Evolutionary conservation across 2,329 filamentous ascomycete species (phyloP), one percentile per base, ranked within the genome.

Genomic region (Ophiostoma ips): DNA sequence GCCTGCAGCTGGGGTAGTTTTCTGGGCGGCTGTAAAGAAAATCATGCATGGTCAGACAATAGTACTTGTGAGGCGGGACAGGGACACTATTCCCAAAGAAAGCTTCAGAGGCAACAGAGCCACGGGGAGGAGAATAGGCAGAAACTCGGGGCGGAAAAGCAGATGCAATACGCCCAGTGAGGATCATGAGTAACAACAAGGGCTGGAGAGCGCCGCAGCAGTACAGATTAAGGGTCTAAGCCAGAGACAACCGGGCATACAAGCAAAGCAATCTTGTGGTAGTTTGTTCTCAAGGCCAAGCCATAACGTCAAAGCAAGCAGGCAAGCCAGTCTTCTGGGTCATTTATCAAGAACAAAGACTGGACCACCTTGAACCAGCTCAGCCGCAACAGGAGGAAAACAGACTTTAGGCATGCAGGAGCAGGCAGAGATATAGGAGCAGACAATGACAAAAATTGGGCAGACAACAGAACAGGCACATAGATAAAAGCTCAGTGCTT

Each of bases 11-110:
- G 46, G 12, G 15, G 31, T 47, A 6, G 52, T 36, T 24, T 58
- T 57, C 49, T 58, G 56, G 11, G 56, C 31, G 53, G 60, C 55
- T 61, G 53, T 37, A 44, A n/a, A n/a, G 9, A 37, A 10, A 18
- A 46, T 19, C 28, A 53, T 46, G 43, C 34, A 50, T 49, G 51
- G 54, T 57, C 50, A 57, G 57, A 55, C 24, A 47, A 38, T 11
- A 8, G 43, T 18, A 37, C 31, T 38, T 41, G n/a, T 41, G 24
- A 28, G 24, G 8, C 24, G 24, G 24, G 24, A n/a, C n/a, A n/a
- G n/a, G n/a, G n/a, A n/a, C 24, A 28, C 8, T 28, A 28, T 28
- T 28, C 8, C 24, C 24, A 28, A 28, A 28, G 24, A n/a, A n/a
- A n/a, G n/a, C 2, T 38, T 37, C n/a, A 37, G 15, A 35, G 6